A percentile compares a stretch with the other conserved stretches of the same genome.
Evolutionary conservation across 441 rosid genomes (phyloP).

Genomic region (Pelargonium myrrhifolium): DNA sequence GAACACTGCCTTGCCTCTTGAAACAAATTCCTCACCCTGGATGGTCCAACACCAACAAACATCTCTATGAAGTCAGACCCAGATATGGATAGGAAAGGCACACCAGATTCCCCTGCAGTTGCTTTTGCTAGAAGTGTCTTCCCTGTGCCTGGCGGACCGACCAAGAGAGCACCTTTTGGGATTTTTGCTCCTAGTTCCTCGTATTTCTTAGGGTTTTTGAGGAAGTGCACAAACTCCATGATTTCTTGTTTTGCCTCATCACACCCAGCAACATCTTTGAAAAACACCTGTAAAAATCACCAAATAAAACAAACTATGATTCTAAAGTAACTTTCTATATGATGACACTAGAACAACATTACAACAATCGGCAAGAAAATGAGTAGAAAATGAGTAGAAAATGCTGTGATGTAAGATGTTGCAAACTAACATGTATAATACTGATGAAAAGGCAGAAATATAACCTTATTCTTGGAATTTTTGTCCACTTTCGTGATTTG

Average conservation of each 20-base stretch:
- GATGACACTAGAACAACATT: background rate
- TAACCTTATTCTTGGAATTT: conserved; percentile 68
- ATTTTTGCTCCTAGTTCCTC: conserved; percentile 69
- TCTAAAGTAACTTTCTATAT: background rate
- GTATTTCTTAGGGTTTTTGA: conserved; percentile 64
- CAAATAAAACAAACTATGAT: conserved; percentile 7
- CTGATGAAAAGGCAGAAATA: conserved; percentile 11
- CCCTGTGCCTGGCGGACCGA: conserved; percentile 75
- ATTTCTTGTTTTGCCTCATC: conserved; percentile 78
- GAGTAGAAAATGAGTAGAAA: too few relatives aligned
- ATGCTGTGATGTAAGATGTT: background rate
- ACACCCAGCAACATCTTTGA: conserved; percentile 75
- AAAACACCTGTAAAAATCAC: conserved; percentile 33
- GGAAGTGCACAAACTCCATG: conserved; percentile 76
- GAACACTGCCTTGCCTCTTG: conserved; percentile 68
- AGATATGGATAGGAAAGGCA: conserved; percentile 63
- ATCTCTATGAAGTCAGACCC: conserved; percentile 84
- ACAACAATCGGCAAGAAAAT: background rate
- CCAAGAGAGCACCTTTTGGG: conserved; percentile 68
- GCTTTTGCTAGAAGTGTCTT: conserved; percentile 79
- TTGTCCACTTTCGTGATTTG: conserved; percentile 59
- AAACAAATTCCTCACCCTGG: conserved; percentile 69
- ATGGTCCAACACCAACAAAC: conserved; percentile 83
- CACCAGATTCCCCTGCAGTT: conserved; percentile 72
- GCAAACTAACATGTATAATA: background rate